Percentiles rank a stretch among this genome's conserved stretches.
Evolutionary conservation across 2,329 filamentous ascomycete genomes (phyloP).

Genomic region (Hypocreales sp.): DNA sequence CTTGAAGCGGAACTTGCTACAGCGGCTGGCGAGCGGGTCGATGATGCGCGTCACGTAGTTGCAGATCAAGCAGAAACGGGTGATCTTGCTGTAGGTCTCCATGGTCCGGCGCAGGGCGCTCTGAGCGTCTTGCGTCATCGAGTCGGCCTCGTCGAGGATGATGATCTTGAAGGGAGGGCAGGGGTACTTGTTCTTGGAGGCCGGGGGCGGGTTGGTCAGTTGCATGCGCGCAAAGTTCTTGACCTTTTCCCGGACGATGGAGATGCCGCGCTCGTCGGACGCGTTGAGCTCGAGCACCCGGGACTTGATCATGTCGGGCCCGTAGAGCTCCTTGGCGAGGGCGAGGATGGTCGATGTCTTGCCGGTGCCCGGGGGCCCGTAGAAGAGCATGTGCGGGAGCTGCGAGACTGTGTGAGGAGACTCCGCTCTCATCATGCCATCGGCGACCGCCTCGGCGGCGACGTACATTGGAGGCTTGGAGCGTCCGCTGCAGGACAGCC

Average conservation of each 20-base stretch:
- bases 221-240: constrained; percentile 97
- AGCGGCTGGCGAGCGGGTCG: constrained; percentile 82
- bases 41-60: constrained; percentile 99
- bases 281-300: constrained; percentile 98
- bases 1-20: constrained; percentile 97
- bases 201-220: constrained; percentile 63
- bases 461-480: constrained; percentile 80
- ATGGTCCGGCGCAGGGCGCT: constrained; percentile 85
- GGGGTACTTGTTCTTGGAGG: constrained; percentile 59
- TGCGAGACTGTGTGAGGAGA: constrained; percentile 2
- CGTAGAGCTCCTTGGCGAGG: constrained; percentile 92
- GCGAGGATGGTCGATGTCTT: constrained; percentile 98
- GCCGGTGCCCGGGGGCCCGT: constrained; percentile 90
- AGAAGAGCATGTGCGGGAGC: constrained; percentile 98
- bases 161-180: constrained; percentile 99
- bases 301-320: constrained; percentile 80
- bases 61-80: constrained; percentile 91
- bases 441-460: background rate
- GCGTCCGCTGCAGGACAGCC: constrained; percentile 75
- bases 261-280: constrained; percentile 95
- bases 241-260: constrained; percentile 92
- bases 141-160: constrained; percentile 94
- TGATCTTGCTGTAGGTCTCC: constrained; percentile 96
- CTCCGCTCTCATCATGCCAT: background rate
- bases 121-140: constrained; percentile 98